A percentile compares a stretch with the other conserved stretches of the same genome.
phyloP scores from a whole-genome alignment of 768 basidiomycete species.

The Cystofilobasidium macerans region DNA sequence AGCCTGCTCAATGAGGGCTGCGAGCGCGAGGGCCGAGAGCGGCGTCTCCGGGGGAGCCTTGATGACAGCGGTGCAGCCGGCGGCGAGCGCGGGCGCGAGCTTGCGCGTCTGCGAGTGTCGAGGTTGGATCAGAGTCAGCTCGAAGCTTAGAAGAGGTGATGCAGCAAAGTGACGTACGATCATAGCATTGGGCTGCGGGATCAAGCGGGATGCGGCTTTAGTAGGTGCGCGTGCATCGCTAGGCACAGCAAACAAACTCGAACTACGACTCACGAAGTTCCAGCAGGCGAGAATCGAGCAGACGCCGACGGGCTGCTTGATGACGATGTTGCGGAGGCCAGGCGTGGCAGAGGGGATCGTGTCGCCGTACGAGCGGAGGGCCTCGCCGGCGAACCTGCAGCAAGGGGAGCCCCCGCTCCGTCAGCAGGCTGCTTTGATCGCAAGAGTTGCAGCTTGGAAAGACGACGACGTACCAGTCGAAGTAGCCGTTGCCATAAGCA shows the following conservation, averaged over 20 bases:
- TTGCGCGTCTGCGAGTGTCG: slow-evolving; percentile 41
- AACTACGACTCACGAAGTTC: slow-evolving; percentile 31
- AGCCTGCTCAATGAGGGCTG: slow-evolving; percentile 47
- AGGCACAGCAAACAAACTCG: not conserved
- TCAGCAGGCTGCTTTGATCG: not conserved
- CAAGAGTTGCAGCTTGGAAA: not conserved
- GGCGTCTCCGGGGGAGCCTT: slow-evolving; percentile 92
- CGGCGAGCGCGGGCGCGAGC: slow-evolving; percentile 40
- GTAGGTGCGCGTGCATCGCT: slow-evolving; percentile 16
- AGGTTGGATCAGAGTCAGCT: slow-evolving; percentile 51
- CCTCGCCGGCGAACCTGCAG: slow-evolving; percentile 63
- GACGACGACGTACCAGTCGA: slow-evolving; percentile 43
- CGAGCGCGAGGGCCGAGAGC: slow-evolving; percentile 68
- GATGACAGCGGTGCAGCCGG: slow-evolving; percentile 80
- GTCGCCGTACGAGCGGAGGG: slow-evolving; percentile 84
- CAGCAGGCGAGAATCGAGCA: slow-evolving; percentile 38
- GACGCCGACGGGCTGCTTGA: slow-evolving; percentile 68
- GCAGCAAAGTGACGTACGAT: slow-evolving; percentile 42
- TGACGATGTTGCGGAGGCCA: slow-evolving; percentile 66
- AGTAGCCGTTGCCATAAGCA: slow-evolving; percentile 68
- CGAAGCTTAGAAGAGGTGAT: slow-evolving; percentile 42
- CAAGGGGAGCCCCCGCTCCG: not conserved
- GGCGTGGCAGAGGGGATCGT: slow-evolving; percentile 60
- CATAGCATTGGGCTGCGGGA: slow-evolving; percentile 31
- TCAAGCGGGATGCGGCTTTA: slow-evolving; percentile 2